Conservation (phyloP, 2,329 filamentous ascomycete genomes). For the Anthostomella pinea region DNA sequence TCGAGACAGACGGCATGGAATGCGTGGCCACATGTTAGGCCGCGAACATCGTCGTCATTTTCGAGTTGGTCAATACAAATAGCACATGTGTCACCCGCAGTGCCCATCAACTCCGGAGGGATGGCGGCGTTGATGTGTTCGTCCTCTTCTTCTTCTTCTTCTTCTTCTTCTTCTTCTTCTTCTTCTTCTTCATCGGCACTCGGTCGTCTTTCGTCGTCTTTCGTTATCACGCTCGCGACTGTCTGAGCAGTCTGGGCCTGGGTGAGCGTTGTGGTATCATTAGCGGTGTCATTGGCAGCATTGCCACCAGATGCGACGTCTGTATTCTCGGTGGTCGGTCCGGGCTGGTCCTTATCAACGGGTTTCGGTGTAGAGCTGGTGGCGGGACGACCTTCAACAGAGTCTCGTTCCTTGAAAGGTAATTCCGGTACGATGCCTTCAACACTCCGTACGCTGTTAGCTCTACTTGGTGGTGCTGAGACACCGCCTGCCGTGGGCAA, state of each 20-base stretch:
- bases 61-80: conserved; percentile 95
- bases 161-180: conserved; percentile 64
- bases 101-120: conserved; percentile 74
- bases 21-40: conserved; percentile 92
- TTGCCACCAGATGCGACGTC: conserved; percentile 24
- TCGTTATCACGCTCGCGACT: conserved; percentile 21
- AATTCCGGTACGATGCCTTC: conserved; percentile 52
- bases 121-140: conserved; percentile 81
- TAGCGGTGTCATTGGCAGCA: conserved; percentile 4
- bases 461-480: conserved; percentile 67
- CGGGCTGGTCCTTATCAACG: conserved; percentile 28
- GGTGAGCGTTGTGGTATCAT: conserved; percentile 17
- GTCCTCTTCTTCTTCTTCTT: conserved; percentile 68
- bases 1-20: conserved; percentile 96
- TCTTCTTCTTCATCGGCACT: conserved; percentile 49
- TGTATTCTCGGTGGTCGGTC: conserved; percentile 17
- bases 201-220: conserved; percentile 26
- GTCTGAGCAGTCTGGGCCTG: conserved; percentile 19
- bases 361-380: conserved; percentile 25
- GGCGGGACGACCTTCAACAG: conserved; percentile 39
- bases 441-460: conserved; percentile 69
- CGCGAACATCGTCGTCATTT: conserved; percentile 92
- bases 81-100: conserved; percentile 88
- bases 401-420: conserved; percentile 43
- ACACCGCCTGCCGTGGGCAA: conserved; percentile 83